Conservation (phyloP, 2,329 filamentous ascomycete genomes). For the Harringtonia lauricola region DNA sequence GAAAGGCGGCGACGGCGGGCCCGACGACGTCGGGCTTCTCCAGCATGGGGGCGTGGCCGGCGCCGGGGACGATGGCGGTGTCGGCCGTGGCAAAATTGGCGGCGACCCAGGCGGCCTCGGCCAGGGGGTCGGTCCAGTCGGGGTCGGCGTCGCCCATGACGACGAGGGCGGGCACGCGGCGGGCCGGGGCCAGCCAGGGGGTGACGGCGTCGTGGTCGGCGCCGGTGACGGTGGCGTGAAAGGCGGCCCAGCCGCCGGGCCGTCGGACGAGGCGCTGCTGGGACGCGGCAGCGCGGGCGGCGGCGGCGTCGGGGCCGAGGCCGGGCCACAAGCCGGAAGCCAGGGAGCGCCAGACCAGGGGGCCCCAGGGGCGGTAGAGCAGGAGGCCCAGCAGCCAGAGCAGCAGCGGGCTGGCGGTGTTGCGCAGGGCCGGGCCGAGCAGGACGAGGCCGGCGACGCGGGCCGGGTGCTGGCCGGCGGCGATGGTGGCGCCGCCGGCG, state of each 20-base stretch:
- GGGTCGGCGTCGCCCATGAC: constrained; percentile 14
- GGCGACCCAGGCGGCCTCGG: constrained; percentile 13
- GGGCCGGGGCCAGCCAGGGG: constrained; percentile 4
- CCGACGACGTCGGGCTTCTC: constrained; percentile 10
- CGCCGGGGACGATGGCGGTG: constrained; percentile 6
- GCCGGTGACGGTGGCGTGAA: constrained; percentile 5
- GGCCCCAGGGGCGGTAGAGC: constrained; percentile 11
- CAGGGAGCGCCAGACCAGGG: constrained; percentile 7
- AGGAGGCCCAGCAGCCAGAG: constrained; percentile 2
- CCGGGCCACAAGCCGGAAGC: constrained; percentile 12
- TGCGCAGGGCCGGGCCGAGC: constrained; percentile 10
- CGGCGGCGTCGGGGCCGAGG: constrained; percentile 4
- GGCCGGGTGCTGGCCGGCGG: constrained; percentile 9
- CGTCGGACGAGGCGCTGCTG: constrained; percentile 5
- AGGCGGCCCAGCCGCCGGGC: constrained; percentile 9
- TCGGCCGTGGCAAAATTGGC: constrained; percentile 6
- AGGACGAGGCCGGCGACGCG: constrained; percentile 11
- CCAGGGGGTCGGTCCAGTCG: constrained; percentile 11
- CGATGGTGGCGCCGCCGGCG: constrained; percentile 9
- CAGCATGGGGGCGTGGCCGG: constrained; percentile 12
- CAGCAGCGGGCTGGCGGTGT: constrained; percentile 1
- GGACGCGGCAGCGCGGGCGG: constrained; percentile 6
- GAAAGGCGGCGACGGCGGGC: constrained; percentile 8
- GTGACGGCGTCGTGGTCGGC: constrained; percentile 9
- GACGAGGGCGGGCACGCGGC: constrained; percentile 8